These are phyloP conservation scores for Leishmania tropica DNA, from an alignment of 208 protist species.

Conservation along the genomic window DNA sequence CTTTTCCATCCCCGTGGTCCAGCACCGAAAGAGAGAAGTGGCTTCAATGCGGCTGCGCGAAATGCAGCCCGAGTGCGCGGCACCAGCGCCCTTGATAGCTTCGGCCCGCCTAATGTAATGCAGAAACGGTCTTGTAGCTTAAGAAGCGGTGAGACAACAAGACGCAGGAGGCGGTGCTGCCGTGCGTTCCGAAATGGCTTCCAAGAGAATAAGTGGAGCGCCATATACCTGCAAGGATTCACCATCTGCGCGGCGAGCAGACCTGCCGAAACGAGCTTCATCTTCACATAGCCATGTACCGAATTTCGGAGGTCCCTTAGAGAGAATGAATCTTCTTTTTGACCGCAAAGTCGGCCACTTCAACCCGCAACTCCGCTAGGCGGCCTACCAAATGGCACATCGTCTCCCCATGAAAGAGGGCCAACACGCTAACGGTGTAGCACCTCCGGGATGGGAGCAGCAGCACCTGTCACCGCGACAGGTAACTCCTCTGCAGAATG, in stretches of 20 bases:
- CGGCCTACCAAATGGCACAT: constrained; percentile 31
- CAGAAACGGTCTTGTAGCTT: neutral
- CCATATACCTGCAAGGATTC: constrained; percentile 25
- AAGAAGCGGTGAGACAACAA: constrained; percentile 39
- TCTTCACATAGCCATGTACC: constrained; percentile 44
- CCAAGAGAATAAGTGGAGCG: constrained; percentile 34
- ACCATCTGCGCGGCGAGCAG: constrained; percentile 28
- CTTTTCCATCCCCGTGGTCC: neutral
- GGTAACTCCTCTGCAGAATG: constrained; percentile 33
- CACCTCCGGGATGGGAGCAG: constrained; percentile 38
- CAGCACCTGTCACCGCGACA: constrained; percentile 41
- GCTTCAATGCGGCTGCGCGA: neutral
- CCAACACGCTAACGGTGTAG: constrained; percentile 46
- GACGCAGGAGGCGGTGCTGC: constrained; percentile 3
- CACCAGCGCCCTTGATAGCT: neutral
- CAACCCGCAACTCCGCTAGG: constrained; percentile 40
- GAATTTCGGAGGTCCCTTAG: constrained; percentile 9
- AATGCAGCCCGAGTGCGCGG: neutral
- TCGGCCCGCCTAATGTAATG: neutral
- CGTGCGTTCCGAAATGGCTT: constrained; percentile 25
- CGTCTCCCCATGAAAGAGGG: constrained; percentile 32
- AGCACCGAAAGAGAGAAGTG: neutral
- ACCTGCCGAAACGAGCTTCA: constrained; percentile 20
- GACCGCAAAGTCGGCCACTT: constrained; percentile 40
- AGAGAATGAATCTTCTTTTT: constrained; percentile 28